A percentile compares a stretch with the other conserved stretches of the same genome.
Evolutionary conservation across 257 asterid species (phyloP).

Genomic region (Salvia rosmarinus): DNA sequence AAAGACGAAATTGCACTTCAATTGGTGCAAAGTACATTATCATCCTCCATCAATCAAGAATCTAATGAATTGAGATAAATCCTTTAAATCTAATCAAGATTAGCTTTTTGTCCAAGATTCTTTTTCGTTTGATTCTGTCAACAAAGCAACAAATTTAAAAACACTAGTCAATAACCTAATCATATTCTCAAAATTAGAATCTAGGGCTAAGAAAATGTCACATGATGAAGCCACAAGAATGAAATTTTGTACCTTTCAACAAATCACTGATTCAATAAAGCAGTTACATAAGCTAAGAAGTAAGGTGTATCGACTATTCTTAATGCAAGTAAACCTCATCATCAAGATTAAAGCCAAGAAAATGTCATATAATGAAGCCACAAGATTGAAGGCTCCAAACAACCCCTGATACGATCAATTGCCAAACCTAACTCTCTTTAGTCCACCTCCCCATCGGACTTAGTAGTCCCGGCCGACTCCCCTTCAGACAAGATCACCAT

Average conservation of each 20-base stretch:
- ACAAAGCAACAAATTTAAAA: constrained; percentile 30
- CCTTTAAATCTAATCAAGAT: constrained; percentile 5
- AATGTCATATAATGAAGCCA: constrained; percentile 2
- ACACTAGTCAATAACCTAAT: constrained; percentile 28
- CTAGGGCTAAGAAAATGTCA: constrained; percentile 6
- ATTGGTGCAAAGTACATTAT: neutral
- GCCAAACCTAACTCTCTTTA: constrained; percentile 48
- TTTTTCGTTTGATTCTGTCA: constrained; percentile 8
- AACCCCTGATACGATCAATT: constrained; percentile 26
- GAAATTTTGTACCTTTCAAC: neutral
- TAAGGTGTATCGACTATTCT: constrained; percentile 19
- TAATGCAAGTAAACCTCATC: constrained; percentile 4
- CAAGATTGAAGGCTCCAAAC: constrained; percentile 15
- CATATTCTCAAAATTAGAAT: constrained; percentile 26
- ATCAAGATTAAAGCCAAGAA: constrained; percentile 4
- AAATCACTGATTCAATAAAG: constrained; percentile 18
- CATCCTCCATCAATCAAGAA: neutral
- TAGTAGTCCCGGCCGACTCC: constrained; percentile 47
- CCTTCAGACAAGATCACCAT: constrained; percentile 54
- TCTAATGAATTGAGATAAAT: neutral
- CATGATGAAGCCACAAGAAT: neutral
- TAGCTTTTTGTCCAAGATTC: constrained; percentile 20
- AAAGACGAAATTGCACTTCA: neutral
- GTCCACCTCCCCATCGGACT: constrained; percentile 50
- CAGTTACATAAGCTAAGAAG: constrained; percentile 28